A percentile compares a stretch with the other conserved stretches of the same genome.
Evolutionary conservation across 2,329 filamentous ascomycete species (phyloP).

Genomic region (Fusarium drepaniforme): DNA sequence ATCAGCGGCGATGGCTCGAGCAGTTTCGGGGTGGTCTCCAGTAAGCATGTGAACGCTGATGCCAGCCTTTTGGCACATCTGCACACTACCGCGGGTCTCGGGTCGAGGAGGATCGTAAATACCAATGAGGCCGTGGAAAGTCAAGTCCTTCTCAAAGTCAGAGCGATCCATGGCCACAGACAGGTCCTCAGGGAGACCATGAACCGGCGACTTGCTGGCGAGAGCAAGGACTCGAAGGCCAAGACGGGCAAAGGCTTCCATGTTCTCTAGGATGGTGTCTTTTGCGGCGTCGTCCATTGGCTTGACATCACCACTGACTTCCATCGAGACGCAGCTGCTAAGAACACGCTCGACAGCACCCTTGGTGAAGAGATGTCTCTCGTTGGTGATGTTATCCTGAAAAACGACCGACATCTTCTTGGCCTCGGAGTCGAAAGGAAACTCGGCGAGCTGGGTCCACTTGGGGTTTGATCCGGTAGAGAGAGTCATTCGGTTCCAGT

Average conservation of each 20-base stretch:
- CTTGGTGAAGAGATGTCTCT: slow-evolving; percentile 68
- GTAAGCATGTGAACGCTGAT: slow-evolving; percentile 76
- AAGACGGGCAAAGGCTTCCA: slow-evolving; percentile 73
- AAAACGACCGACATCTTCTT: slow-evolving; percentile 84
- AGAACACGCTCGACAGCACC: slow-evolving; percentile 76
- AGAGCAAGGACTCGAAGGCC: slow-evolving; percentile 76
- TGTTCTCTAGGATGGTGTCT: slow-evolving; percentile 70
- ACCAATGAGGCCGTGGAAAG: slow-evolving; percentile 74
- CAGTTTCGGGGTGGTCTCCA: slow-evolving; percentile 72
- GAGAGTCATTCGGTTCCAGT: slow-evolving; percentile 68
- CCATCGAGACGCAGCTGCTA: slow-evolving; percentile 66
- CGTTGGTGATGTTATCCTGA: slow-evolving; percentile 52
- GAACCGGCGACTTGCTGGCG: slow-evolving; percentile 50
- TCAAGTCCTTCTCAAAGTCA: slow-evolving; percentile 64
- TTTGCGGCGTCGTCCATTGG: slow-evolving; percentile 51
- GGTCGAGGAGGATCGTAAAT: slow-evolving; percentile 76
- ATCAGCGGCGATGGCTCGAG: slow-evolving; percentile 69
- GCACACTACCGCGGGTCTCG: slow-evolving; percentile 67
- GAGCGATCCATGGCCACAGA: slow-evolving; percentile 31
- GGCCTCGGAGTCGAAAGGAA: slow-evolving; percentile 79
- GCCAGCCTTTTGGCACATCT: slow-evolving; percentile 67
- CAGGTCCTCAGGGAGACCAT: slow-evolving; percentile 34
- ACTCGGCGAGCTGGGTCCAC: slow-evolving; percentile 74
- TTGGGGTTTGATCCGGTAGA: slow-evolving; percentile 59
- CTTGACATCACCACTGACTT: slow-evolving; percentile 52